Base-by-base conservation (phyloP, 23 red algal species). In the Gracilaria vermiculophylla region DNA sequence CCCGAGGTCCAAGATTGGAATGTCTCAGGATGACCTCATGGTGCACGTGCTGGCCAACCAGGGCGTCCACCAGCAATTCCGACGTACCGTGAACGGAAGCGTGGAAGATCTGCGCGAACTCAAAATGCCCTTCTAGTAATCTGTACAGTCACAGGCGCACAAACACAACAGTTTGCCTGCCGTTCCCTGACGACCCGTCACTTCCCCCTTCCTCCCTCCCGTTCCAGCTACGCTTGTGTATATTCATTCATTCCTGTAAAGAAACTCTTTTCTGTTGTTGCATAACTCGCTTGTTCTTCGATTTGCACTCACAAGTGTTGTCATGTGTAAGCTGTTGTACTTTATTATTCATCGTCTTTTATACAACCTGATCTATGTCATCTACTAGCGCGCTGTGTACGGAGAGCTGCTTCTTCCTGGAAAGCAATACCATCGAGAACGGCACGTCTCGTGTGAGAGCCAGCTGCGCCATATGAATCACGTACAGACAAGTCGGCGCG, bases 81-180 rank as follows among this genome's bases (percentile, higher is more conserved):
- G 84, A 76, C 84, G 84, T 20, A 69, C 40, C 24, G 66, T 76
- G 40, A 88, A 88, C 64, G 84, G 84, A 50, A 76, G 67, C 27
- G 60, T 88, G 34, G 84, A 88, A 43, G 84, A 88, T 77, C 55
- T 88, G n/a, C 69, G 69, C n/a, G 84, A 88, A 28, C 49, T 88
- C 28, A 77, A 47, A 37, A 42, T 73, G 40, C 84, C 69, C 27
- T 75, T 74, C 37, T 88, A 85, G 62, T 15, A 34, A 34, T 35
- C 25, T 73, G 67, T 73, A 73, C 67, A 73, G 67, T 37, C 67
- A 40, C 39, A 48, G 23, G 4, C 67, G 32, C 32, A 1, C 32
- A 64, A 25, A 5, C 13, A 1, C 29, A 28, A 11, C 54, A 2
- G 5, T 28, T 49, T 49, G 52, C 20, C 20, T 19, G 52, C 20